phyloP scores from a whole-genome alignment of 1,139 yeast genomes.

The Suhomyces wounanorum region DNA sequence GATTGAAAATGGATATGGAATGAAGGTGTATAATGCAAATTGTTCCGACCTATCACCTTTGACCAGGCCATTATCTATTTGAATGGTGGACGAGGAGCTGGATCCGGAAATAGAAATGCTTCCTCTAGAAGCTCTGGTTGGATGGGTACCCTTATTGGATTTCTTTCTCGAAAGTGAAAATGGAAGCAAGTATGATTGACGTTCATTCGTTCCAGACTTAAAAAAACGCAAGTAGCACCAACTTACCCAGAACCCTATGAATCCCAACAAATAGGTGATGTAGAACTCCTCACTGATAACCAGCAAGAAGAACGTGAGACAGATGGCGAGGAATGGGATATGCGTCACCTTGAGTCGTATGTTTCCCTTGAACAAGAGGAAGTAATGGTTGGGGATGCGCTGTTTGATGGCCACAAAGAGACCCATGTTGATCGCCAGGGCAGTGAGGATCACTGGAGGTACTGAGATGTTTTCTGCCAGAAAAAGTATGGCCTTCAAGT shows the following conservation, averaged over 20 bases:
- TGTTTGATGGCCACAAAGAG: conserved; percentile 48
- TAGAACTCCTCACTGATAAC: conserved; percentile 33
- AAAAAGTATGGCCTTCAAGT: conserved; percentile 31
- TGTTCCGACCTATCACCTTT: conserved; percentile 46
- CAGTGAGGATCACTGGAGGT: conserved; percentile 41
- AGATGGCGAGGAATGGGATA: conserved; percentile 37
- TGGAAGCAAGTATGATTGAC: conserved; percentile 46
- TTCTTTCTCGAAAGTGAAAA: conserved; percentile 28
- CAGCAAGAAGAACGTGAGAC: conserved; percentile 21
- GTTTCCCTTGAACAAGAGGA: conserved; percentile 42
- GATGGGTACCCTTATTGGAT: conserved; percentile 21
- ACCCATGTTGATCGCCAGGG: conserved; percentile 44
- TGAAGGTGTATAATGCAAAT: conserved; percentile 45
- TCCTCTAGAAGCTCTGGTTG: conserved; percentile 11
- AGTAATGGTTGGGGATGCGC: conserved; percentile 45
- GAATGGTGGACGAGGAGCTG: conserved; percentile 19
- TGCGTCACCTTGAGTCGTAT: conserved; percentile 41
- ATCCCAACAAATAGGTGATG: conserved; percentile 28
- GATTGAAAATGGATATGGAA: conserved; percentile 44
- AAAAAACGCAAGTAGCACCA: conserved; percentile 45
- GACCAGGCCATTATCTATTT: conserved; percentile 26
- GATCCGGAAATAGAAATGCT: conserved; percentile 6
- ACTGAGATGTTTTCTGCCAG: conserved; percentile 18
- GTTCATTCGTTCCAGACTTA: conserved; percentile 45
- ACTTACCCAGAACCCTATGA: conserved; percentile 36